Conservation (phyloP, 495 filamentous ascomycete genomes). For the Penicillium cosmopolitanum region DNA sequence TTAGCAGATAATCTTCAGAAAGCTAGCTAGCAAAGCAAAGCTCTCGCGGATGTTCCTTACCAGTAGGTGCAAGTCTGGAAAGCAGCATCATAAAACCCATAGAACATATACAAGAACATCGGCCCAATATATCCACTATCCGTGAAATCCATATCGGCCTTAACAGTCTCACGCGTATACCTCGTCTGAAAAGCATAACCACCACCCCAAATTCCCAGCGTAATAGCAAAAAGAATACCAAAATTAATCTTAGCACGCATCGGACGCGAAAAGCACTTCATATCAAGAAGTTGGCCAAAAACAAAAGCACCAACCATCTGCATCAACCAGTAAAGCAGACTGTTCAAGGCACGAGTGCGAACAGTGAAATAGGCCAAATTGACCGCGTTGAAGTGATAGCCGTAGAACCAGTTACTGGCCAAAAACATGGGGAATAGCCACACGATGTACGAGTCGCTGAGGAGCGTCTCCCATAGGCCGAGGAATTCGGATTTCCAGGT, state of each 20-base stretch:
- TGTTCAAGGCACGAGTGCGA: slow-evolving; percentile 82
- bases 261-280: slow-evolving; percentile 62
- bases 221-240: slow-evolving; percentile 67
- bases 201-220: slow-evolving; percentile 84
- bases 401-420: slow-evolving; percentile 57
- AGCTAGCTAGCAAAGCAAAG: neutral
- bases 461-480: slow-evolving; percentile 77
- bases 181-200: slow-evolving; percentile 77
- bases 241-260: slow-evolving; percentile 76
- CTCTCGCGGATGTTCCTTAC: slow-evolving; percentile 51
- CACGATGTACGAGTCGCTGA: slow-evolving; percentile 75
- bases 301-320: slow-evolving; percentile 85
- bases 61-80: slow-evolving; percentile 90
- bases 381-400: slow-evolving; percentile 56
- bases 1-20: neutral
- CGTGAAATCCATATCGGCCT: slow-evolving; percentile 63
- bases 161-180: slow-evolving; percentile 59
- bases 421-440: slow-evolving; percentile 85
- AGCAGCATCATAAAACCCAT: slow-evolving; percentile 86
- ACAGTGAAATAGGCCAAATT: slow-evolving; percentile 75
- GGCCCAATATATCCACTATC: slow-evolving; percentile 72
- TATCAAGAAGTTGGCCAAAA: slow-evolving; percentile 78
- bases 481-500: slow-evolving; percentile 77
- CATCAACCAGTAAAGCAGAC: slow-evolving; percentile 80
- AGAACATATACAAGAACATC: slow-evolving; percentile 92